A percentile compares a stretch with the other conserved stretches of the same genome.
Conservation (phyloP, 2,329 filamentous ascomycete genomes). For the Teratosphaeria pseudoeucalypti region DNA sequence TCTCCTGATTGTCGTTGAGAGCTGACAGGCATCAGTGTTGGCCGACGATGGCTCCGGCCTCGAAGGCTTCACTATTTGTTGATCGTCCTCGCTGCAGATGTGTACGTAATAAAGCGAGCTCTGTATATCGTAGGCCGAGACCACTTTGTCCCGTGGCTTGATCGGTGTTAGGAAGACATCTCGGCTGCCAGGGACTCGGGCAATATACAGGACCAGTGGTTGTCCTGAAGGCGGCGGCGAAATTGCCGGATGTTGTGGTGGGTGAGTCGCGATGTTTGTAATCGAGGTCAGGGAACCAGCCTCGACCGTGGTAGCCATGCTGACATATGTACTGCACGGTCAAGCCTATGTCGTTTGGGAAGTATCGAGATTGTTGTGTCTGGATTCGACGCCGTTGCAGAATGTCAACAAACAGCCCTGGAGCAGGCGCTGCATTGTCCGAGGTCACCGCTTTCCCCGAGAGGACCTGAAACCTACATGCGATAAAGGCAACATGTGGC, state of each 20-base stretch:
- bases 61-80: conserved; percentile 28
- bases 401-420: neutral
- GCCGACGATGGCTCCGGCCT: neutral
- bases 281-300: conserved; percentile 64
- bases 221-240: conserved; percentile 61
- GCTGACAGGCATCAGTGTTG: conserved; percentile 10
- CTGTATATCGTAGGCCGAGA: conserved; percentile 76
- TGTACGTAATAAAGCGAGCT: conserved; percentile 89
- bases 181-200: conserved; percentile 81
- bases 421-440: neutral
- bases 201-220: conserved; percentile 78
- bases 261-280: conserved; percentile 72
- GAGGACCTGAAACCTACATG: neutral
- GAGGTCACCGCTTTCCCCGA: neutral
- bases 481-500: neutral
- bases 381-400: neutral
- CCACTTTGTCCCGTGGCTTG: conserved; percentile 79
- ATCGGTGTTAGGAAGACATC: conserved; percentile 88
- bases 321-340: conserved; percentile 7
- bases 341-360: conserved; percentile 11
- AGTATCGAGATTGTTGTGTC: neutral
- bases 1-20: conserved; percentile 5
- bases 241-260: conserved; percentile 76
- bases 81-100: conserved; percentile 51
- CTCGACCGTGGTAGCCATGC: conserved; percentile 54